phyloP scores from a whole-genome alignment of 768 basidiomycete species.

The Pleurotus tuoliensis region DNA sequence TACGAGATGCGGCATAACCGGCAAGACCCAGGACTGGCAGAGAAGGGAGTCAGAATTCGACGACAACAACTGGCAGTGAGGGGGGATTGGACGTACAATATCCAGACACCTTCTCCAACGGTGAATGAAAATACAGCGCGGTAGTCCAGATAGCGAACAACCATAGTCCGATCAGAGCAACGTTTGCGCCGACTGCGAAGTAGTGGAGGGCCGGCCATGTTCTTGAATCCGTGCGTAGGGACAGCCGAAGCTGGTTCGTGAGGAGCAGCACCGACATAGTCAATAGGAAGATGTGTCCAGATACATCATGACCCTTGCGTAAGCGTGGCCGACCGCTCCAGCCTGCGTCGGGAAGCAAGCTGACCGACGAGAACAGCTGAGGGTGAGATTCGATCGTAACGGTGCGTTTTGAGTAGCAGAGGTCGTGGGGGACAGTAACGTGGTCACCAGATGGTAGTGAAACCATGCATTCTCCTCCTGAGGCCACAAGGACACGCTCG shows the following conservation, averaged over 20 bases:
- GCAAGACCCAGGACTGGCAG: conserved; percentile 24
- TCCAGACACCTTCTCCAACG: conserved; percentile 83
- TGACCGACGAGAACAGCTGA: conserved; percentile 47
- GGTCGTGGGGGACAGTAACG: conserved; percentile 50
- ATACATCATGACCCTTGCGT: conserved; percentile 85
- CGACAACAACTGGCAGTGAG: not conserved
- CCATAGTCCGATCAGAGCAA: conserved; percentile 57
- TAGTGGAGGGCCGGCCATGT: conserved; percentile 42
- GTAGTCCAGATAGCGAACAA: conserved; percentile 76
- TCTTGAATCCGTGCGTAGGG: conserved; percentile 31
- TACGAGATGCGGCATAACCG: conserved; percentile 14
- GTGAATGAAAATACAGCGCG: conserved; percentile 87
- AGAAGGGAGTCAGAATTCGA: conserved; percentile 4
- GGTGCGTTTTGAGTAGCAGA: conserved; percentile 47
- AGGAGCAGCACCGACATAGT: conserved; percentile 78
- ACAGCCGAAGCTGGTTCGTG: conserved; percentile 64
- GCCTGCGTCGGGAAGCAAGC: conserved; percentile 22
- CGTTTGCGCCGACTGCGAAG: conserved; percentile 41
- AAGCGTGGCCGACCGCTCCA: conserved; percentile 59
- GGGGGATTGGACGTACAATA: conserved; percentile 52
- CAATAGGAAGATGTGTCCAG: conserved; percentile 90
- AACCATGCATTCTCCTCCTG: conserved; percentile 79
- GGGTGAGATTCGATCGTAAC: conserved; percentile 64
- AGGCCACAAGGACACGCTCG: conserved; percentile 57
- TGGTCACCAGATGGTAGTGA: conserved; percentile 51